A percentile compares a stretch with the other conserved stretches of the same genome.
These are phyloP conservation scores for Phytophthora melonis DNA, from an alignment of 352 stramenopile genomes.

Conservation along the genomic window DNA sequence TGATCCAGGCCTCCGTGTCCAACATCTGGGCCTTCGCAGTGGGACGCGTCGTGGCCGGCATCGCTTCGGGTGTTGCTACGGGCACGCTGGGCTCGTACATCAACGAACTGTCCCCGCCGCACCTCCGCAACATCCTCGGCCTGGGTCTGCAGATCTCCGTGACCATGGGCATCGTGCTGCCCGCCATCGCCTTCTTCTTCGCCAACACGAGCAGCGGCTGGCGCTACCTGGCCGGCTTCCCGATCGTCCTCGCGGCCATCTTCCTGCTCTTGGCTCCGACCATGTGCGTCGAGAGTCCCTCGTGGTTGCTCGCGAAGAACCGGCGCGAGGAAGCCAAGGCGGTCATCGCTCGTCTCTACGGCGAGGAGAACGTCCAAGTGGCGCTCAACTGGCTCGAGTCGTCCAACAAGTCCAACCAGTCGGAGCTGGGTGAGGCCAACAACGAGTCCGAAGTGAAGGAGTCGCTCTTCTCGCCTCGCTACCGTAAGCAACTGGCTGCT, in stretches of 20 bases:
- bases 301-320: constrained; percentile 36
- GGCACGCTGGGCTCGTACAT: constrained; percentile 49
- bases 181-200: constrained; percentile 66
- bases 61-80: constrained; percentile 39
- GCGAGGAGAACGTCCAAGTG: constrained; percentile 41
- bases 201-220: constrained; percentile 58
- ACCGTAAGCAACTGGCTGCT: constrained; percentile 53
- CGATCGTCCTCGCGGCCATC: constrained; percentile 49
- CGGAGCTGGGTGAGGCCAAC: constrained; percentile 27
- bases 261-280: constrained; percentile 51
- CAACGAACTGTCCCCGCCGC: constrained; percentile 49
- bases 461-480: constrained; percentile 45
- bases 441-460: constrained; percentile 30
- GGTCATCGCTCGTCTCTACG: constrained; percentile 41
- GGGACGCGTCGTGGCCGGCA: constrained; percentile 31
- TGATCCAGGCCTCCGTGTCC: constrained; percentile 37
- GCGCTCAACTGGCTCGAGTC: constrained; percentile 40
- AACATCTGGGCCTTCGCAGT: constrained; percentile 40
- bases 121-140: constrained; percentile 30
- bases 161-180: constrained; percentile 55
- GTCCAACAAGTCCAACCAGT: constrained; percentile 27
- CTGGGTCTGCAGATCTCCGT: constrained; percentile 57
- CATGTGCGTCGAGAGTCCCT: constrained; percentile 55
- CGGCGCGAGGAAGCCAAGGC: constrained; percentile 33
- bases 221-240: constrained; percentile 41